Percentiles rank a stretch among this genome's conserved stretches.
Evolutionary conservation across 148 eudicot species (phyloP).

Genomic region (Persicaria maculosa): DNA sequence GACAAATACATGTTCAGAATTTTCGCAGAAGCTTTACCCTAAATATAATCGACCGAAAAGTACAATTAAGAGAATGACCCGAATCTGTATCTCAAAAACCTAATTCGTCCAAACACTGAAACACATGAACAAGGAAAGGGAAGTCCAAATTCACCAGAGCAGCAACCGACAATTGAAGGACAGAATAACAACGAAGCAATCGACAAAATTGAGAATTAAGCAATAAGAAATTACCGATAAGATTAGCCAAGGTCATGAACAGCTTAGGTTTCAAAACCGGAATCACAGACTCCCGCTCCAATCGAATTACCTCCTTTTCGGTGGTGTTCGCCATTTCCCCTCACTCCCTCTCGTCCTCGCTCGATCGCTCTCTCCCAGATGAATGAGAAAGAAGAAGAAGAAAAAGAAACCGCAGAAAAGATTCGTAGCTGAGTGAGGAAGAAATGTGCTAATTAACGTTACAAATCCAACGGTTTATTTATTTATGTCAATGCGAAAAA

Average conservation of each 20-base stretch:
- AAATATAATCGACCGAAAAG: too few species aligned
- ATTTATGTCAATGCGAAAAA: background rate
- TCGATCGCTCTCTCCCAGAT: background rate
- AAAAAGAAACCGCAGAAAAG: background rate
- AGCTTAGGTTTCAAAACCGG: slow-evolving; percentile 75
- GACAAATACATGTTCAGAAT: background rate
- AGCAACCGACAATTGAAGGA: background rate
- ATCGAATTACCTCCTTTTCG: slow-evolving; percentile 54
- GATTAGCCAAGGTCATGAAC: slow-evolving; percentile 72
- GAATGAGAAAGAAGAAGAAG: background rate
- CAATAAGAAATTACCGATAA: slow-evolving; percentile 40
- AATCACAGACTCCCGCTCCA: slow-evolving; percentile 88
- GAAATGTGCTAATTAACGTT: background rate
- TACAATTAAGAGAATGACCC: background rate
- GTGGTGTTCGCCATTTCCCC: slow-evolving; percentile 17
- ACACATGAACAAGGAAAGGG: background rate
- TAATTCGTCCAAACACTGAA: background rate
- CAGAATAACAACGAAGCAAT: background rate
- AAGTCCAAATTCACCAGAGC: background rate
- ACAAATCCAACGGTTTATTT: background rate
- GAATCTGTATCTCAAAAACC: background rate
- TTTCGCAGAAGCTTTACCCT: background rate
- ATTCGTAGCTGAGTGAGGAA: slow-evolving; percentile 6
- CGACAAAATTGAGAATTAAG: slow-evolving; percentile 5
- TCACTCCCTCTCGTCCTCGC: background rate